Percentiles rank a stretch among this genome's conserved stretches.
phyloP scores from a whole-genome alignment of 768 basidiomycete species.

The Sutorius australiensis region DNA sequence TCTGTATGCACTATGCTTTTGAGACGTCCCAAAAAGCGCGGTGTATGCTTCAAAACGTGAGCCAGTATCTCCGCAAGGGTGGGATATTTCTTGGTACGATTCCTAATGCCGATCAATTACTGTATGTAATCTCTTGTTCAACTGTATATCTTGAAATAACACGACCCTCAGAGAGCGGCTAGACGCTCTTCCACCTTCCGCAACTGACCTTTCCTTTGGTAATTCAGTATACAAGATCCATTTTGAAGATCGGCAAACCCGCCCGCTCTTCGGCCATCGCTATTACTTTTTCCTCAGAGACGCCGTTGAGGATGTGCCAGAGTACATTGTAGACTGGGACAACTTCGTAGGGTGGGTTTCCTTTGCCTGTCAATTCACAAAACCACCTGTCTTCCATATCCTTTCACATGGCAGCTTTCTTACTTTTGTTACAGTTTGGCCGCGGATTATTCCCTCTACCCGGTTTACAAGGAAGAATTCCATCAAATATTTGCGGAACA shows the following conservation, averaged over 20 bases:
- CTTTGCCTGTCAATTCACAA: not conserved
- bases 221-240: slow-evolving; percentile 87
- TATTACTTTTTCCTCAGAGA: slow-evolving; percentile 94
- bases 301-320: slow-evolving; percentile 95
- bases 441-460: slow-evolving; percentile 69
- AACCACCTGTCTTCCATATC: not conserved
- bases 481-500: slow-evolving; percentile 86
- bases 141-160: slow-evolving; percentile 13
- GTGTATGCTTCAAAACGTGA: slow-evolving; percentile 91
- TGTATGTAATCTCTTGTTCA: slow-evolving; percentile 51
- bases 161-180: slow-evolving; percentile 56
- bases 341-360: slow-evolving; percentile 74
- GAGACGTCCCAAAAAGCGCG: slow-evolving; percentile 83
- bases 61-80: slow-evolving; percentile 70
- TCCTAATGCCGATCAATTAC: slow-evolving; percentile 78
- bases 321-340: slow-evolving; percentile 96
- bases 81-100: slow-evolving; percentile 98
- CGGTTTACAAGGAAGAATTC: slow-evolving; percentile 83
- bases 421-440: slow-evolving; percentile 60
- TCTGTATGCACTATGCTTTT: slow-evolving; percentile 99
- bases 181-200: slow-evolving; percentile 61
- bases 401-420: slow-evolving; percentile 6
- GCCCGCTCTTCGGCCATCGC: slow-evolving; percentile 78
- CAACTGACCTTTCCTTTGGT: slow-evolving; percentile 75
- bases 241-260: slow-evolving; percentile 67